Evolutionary conservation across 2,329 filamentous ascomycete species (phyloP).

Genomic region (Didymella pinodella): DNA sequence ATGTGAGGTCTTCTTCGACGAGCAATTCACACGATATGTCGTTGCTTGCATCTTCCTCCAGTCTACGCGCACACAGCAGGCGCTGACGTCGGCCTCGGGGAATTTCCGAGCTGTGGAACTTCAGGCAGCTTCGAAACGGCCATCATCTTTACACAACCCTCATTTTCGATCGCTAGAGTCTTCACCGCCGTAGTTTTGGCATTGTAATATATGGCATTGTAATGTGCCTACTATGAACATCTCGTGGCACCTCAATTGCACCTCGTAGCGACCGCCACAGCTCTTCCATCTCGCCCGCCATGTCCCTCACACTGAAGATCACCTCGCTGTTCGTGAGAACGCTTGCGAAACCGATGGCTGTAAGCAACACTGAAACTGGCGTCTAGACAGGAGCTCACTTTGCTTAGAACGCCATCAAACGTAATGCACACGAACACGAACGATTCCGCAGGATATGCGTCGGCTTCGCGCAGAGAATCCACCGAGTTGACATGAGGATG

Average conservation of each 20-base stretch:
- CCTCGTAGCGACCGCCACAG: conserved; percentile 2
- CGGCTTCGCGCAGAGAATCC: conserved; percentile 68
- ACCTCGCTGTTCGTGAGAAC: conserved; percentile 70
- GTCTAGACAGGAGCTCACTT: conserved; percentile 6
- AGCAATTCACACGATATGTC: background rate
- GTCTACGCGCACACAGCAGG: conserved; percentile 10
- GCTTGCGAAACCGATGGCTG: conserved; percentile 72
- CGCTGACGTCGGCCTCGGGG: conserved; percentile 30
- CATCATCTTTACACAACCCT: conserved; percentile 16
- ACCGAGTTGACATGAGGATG: conserved; percentile 73
- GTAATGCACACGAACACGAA: conserved; percentile 73
- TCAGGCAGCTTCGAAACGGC: conserved; percentile 33
- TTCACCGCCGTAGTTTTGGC: background rate
- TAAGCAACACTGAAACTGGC: conserved; percentile 47
- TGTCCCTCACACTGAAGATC: conserved; percentile 73
- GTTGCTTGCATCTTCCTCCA: background rate
- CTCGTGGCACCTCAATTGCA: conserved; percentile 18
- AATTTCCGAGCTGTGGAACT: conserved; percentile 30
- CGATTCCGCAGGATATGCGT: conserved; percentile 69
- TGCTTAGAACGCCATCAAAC: conserved; percentile 70
- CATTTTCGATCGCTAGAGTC: background rate
- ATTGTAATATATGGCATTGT: background rate
- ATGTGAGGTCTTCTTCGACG: background rate
- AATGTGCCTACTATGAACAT: conserved; percentile 18
- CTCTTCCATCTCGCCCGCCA: conserved; percentile 41